Evolutionary conservation across 1,139 yeast genomes (phyloP).

Genomic region (Suhomyces kunorum): DNA sequence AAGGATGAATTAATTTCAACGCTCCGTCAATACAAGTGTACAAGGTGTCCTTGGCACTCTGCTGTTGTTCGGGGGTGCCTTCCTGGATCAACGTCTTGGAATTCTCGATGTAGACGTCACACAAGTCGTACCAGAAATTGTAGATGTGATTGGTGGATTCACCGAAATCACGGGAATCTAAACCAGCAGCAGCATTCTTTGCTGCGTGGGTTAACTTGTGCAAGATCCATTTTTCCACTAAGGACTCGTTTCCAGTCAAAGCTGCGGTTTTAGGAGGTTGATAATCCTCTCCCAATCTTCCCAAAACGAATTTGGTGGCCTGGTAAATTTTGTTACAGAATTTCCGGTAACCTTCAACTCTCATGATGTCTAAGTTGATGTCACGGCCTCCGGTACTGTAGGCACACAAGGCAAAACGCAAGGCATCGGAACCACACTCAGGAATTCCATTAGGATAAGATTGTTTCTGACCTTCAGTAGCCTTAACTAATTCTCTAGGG

Average conservation of each 20-base stretch:
- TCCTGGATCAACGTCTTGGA: slow-evolving; percentile 90
- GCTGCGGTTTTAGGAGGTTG: slow-evolving; percentile 60
- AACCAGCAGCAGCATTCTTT: slow-evolving; percentile 59
- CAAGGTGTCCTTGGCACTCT: slow-evolving; percentile 90
- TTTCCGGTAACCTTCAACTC: slow-evolving; percentile 98
- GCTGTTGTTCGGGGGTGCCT: slow-evolving; percentile 80
- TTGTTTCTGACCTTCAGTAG: slow-evolving; percentile 82
- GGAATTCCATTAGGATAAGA: slow-evolving; percentile 98
- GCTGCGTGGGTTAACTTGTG: slow-evolving; percentile 78
- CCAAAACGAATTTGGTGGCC: slow-evolving; percentile 94
- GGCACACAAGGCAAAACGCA: slow-evolving; percentile 97
- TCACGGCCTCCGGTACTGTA: slow-evolving; percentile 99
- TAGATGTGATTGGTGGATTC: slow-evolving; percentile 85
- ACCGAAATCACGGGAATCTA: slow-evolving; percentile 86
- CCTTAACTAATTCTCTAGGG: slow-evolving; percentile 83
- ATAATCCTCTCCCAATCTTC: slow-evolving; percentile 89
- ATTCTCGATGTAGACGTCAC: slow-evolving; percentile 98
- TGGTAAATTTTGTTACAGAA: slow-evolving; percentile 99
- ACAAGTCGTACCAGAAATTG: slow-evolving; percentile 93
- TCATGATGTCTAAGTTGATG: slow-evolving; percentile 89
- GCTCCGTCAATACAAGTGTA: slow-evolving; percentile 94
- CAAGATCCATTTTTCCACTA: slow-evolving; percentile 96
- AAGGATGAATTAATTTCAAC: slow-evolving; percentile 89
- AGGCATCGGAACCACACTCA: slow-evolving; percentile 98
- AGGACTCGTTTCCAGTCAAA: slow-evolving; percentile 77